Percentiles rank a stretch among this genome's conserved stretches.
phyloP scores from a whole-genome alignment of 352 stramenopile species.

The Thraustotheca clavata region DNA sequence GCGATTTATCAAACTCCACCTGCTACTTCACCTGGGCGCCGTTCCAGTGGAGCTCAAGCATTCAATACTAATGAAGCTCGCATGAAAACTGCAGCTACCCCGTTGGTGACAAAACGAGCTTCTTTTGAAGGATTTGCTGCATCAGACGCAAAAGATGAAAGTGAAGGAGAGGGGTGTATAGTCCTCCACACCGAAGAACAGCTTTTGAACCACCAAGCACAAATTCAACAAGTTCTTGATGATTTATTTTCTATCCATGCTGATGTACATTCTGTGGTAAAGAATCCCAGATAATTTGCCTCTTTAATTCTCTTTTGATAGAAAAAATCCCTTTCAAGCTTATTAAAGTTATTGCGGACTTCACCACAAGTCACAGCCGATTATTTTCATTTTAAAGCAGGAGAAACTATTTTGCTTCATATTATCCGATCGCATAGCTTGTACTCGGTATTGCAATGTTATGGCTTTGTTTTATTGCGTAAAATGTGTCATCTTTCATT shows the following conservation, averaged over 20 bases:
- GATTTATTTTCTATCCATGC: constrained; percentile 21
- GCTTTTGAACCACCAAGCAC: constrained; percentile 2
- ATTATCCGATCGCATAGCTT: constrained; percentile 46
- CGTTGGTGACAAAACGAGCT: neutral
- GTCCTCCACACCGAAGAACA: constrained; percentile 13
- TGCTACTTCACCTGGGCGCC: neutral
- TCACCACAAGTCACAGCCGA: constrained; percentile 58
- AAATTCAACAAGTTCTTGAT: constrained; percentile 16
- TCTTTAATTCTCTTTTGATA: constrained; percentile 10
- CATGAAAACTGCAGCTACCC: neutral
- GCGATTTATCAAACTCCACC: neutral
- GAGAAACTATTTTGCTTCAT: constrained; percentile 43
- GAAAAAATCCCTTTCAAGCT: constrained; percentile 59
- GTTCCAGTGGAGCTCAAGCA: too few relatives aligned
- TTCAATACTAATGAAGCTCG: too few relatives aligned
- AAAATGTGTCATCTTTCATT: constrained; percentile 66
- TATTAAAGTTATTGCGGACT: constrained; percentile 50
- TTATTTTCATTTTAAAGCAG: constrained; percentile 48
- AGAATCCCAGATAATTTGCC: neutral
- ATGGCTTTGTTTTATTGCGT: constrained; percentile 62
- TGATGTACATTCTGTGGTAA: constrained; percentile 21
- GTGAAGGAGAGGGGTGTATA: neutral
- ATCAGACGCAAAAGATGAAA: neutral
- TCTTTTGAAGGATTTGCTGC: neutral
- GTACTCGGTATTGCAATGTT: constrained; percentile 64